Base-by-base conservation (phyloP, 306 rosid species). In the Luffa acutangula region DNA sequence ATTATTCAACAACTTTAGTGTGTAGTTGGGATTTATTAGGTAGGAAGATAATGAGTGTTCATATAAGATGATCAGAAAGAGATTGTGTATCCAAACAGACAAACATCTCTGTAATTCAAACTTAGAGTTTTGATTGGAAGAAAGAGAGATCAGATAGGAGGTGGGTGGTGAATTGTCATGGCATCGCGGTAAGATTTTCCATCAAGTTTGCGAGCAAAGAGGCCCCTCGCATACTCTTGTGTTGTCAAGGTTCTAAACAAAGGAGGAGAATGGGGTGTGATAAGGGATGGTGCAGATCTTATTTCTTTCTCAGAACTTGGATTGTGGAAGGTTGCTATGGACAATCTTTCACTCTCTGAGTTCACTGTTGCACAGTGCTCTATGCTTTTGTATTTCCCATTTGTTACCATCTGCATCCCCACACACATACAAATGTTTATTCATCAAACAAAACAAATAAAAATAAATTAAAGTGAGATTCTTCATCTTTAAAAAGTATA, bases 311-410 rank as follows among this genome's bases (percentile, higher is more conserved):
- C 53, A 48, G 9, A 5, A 21, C 76, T 43, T 20, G 76, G 76
- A n/a, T 5, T 43, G 54, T 3, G 1, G 53, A 70, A 70, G 4
- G 76, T 45, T n/a, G 76, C 76, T 42, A 43, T 70, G 52, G 76
- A 70, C 18, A 70, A 1, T 17, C 76, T 70, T 70, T 70, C 76
- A 10, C 76, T 43, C 37, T 70, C 31, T 70, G 54, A 20, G 36
- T 70, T 70, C 39, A 70, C 76, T 0, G 76, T 43, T 10, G 76
- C 56, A 1, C 76, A 70, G 3, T 70, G 76, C 18, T 70, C 76
- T 20, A 70, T 70, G 37, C 76, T 70, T 70, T 12, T 70, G 76
- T 70, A 70, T 45, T 70, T 11, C 18, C 76, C 76, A 70, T 70
- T 70, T n/a, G 76, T 70, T 70, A 21, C 8, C 37, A 70, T 45